Conservation (phyloP, 2,329 filamentous ascomycete species). For the Parastagonospora nodorum region DNA sequence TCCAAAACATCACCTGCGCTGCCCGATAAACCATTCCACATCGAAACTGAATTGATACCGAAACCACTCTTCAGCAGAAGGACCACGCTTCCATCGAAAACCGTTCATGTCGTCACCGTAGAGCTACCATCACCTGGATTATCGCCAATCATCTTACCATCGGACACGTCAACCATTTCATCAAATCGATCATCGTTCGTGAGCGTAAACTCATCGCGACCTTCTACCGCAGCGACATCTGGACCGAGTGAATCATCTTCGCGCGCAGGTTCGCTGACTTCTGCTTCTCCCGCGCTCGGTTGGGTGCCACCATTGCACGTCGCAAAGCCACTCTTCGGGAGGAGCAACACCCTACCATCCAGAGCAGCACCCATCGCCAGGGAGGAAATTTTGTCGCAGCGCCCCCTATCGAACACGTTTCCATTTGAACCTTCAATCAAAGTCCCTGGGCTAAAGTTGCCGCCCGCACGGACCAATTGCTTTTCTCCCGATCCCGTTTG, state of each 20-base stretch:
- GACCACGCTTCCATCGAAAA: constrained; percentile 18
- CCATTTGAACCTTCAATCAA: neutral
- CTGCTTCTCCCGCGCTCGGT: constrained; percentile 13
- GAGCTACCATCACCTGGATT: constrained; percentile 18
- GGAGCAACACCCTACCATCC: constrained; percentile 2
- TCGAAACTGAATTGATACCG: constrained; percentile 26
- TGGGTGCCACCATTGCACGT: constrained; percentile 10
- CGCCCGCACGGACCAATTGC: constrained; percentile 9
- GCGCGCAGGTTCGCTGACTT: constrained; percentile 12
- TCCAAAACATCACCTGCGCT: constrained; percentile 17
- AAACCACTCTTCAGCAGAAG: constrained; percentile 33
- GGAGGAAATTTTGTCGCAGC: neutral
- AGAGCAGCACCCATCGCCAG: neutral
- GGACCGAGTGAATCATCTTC: constrained; percentile 17
- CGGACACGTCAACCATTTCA: constrained; percentile 15
- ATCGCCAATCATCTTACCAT: constrained; percentile 16
- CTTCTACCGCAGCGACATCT: constrained; percentile 22
- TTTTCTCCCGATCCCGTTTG: constrained; percentile 15
- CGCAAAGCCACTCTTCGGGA: constrained; percentile 5
- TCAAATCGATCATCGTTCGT: constrained; percentile 20
- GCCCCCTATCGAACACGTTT: neutral
- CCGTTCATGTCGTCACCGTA: constrained; percentile 25
- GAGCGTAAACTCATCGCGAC: constrained; percentile 15
- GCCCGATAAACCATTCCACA: constrained; percentile 6
- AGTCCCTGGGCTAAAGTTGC: constrained; percentile 1